phyloP scores from a whole-genome alignment of 73 alveolate species.

The Paramecium octaurelia region DNA sequence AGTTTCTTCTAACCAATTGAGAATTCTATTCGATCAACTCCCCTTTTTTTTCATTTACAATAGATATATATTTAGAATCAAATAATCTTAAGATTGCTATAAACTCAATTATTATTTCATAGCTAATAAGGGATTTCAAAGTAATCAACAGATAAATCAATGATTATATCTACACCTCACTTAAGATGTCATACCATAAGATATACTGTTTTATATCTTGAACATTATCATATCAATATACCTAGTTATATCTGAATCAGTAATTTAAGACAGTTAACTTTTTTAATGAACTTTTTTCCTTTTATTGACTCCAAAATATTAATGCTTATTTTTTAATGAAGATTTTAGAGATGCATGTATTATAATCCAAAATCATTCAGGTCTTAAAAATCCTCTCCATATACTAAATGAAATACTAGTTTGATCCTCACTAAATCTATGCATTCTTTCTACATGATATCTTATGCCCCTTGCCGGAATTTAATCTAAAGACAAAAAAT shows the following conservation, averaged over 20 bases:
- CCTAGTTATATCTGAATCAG: conserved; percentile 88
- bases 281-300: conserved; percentile 8
- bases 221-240: conserved; percentile 73
- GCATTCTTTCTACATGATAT: conserved; percentile 77
- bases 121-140: conserved; percentile 76
- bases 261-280: no score
- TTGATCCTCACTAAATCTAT: conserved; percentile 87
- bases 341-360: conserved; percentile 67
- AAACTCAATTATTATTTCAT: neutral
- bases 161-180: conserved; percentile 93
- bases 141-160: conserved; percentile 84
- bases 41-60: conserved; percentile 44
- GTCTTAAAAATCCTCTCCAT: conserved; percentile 70
- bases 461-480: conserved; percentile 92
- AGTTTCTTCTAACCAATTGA: conserved; percentile 44
- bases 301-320: conserved; percentile 71
- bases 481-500: conserved; percentile 83
- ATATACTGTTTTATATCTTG: conserved; percentile 79
- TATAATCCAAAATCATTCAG: conserved; percentile 70
- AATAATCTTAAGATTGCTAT: conserved; percentile 60
- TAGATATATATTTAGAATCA: conserved; percentile 59
- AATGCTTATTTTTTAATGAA: conserved; percentile 85
- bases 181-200: conserved; percentile 93
- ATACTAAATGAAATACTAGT: conserved; percentile 65
- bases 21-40: conserved; percentile 15